Evolutionary conservation across 108 stramenopile genomes (phyloP), one percentile per base, ranked within the genome.

Genomic region (Stephanodiscus triporus): DNA sequence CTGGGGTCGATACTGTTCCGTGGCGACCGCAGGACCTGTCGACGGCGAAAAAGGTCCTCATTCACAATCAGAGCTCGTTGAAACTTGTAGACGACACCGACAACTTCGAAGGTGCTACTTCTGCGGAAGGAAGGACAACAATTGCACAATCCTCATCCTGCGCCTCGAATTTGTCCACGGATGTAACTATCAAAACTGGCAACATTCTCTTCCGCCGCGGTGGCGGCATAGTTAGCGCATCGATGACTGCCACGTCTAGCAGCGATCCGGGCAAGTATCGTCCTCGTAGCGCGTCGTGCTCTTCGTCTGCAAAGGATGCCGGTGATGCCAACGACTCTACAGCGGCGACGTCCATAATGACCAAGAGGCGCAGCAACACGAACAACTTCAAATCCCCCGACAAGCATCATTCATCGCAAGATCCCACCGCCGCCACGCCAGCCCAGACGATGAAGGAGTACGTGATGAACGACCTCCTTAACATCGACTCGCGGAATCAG

Each of bases 401-500:
- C 48, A 26, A 66, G 50, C 45, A 67, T 29, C 60, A 67, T 26
- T 55, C 54, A 36, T 68, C 61, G 17, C 57, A 61, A 59, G 48
- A 67, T 38, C 23, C 40, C 10, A 32, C 45, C 29, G 64, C 51
- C 45, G 27, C 16, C 51, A 70, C 63, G 38, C 66, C 61, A 16
- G 67, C 72, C 61, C 66, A 75, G 47, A 65, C 71, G 22, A 72
- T 79, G 78, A 72, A 66, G 16, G 64, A 72, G 38, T 79, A 79
- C 60, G 70, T 79, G 47, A 79, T 71, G n/a, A 79, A 79, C 47
- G 78, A 79, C 48, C 66, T 79, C 22, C 71, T 79, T 8, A 83
- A 78, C 48, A 83, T 83, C 50, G 82, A 83, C 65, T 83, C 83
- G 3, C 48, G 71, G 13, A 63, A 73, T 38, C 78, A 80, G 27